Percentiles rank a stretch among this genome's conserved stretches.
These are phyloP conservation scores for Mycena maculata DNA, from an alignment of 768 basidiomycete genomes.

Conservation along the genomic window DNA sequence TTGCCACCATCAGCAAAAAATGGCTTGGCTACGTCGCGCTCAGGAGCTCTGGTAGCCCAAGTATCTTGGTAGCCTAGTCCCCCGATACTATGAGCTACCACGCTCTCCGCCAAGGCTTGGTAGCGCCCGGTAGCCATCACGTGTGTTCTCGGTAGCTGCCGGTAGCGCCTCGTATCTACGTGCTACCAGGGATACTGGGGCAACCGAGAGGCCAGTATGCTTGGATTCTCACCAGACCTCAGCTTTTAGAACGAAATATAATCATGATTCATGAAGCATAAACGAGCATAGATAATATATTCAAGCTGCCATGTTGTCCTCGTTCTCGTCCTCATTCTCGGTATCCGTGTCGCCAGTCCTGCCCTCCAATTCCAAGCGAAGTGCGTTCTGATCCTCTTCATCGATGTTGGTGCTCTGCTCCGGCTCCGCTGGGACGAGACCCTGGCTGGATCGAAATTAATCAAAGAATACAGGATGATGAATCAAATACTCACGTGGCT, in stretches of 20 bases:
- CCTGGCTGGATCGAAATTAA: not conserved
- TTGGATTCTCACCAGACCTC: not conserved
- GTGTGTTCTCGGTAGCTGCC: not conserved
- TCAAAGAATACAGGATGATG: not conserved
- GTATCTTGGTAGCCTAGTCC: not conserved
- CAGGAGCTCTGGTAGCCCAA: not conserved
- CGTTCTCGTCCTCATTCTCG: conserved; percentile 8
- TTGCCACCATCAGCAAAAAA: not conserved
- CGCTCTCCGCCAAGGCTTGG: not conserved
- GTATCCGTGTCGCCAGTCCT: conserved; percentile 14
- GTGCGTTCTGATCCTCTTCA: not conserved
- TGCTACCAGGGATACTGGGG: conserved; percentile 2
- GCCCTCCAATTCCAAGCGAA: not conserved
- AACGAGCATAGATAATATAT: not conserved
- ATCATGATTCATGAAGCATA: not conserved
- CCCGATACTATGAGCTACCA: not conserved
- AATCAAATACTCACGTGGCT: not conserved
- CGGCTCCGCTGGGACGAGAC: not conserved
- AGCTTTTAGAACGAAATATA: not conserved
- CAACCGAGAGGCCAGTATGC: not conserved
- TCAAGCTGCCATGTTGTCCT: not conserved
- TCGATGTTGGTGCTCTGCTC: not conserved
- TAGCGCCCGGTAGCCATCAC: conserved; percentile 7
- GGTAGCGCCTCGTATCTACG: not conserved
- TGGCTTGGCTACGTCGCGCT: not conserved